Evolutionary conservation across 768 basidiomycete genomes (phyloP).

Genomic region (Termitomyces sp.): DNA sequence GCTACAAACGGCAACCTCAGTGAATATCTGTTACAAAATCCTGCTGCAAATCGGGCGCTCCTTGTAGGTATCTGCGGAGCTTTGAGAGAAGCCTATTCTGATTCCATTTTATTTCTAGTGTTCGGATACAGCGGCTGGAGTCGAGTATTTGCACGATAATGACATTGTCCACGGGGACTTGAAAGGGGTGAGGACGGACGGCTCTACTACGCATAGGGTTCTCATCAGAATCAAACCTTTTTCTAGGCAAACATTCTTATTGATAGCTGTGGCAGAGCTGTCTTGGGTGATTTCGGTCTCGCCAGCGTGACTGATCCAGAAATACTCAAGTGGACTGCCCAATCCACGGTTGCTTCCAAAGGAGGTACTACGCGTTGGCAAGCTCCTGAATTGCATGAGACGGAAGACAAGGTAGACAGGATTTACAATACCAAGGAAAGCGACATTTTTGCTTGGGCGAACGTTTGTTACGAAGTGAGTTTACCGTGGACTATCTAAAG

Average conservation of each 20-base stretch:
- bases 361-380: too few relatives aligned
- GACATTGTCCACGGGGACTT: constrained; percentile 3
- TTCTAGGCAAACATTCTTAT: constrained; percentile 22
- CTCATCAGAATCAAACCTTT: not conserved
- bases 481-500: not conserved
- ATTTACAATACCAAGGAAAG: constrained; percentile 10
- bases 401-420: not conserved
- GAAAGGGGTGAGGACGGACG: constrained; percentile 11
- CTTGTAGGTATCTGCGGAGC: constrained; percentile 26
- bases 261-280: constrained; percentile 14
- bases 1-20: constrained; percentile 23
- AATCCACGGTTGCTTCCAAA: not conserved
- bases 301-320: constrained; percentile 12
- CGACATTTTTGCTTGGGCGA: constrained; percentile 14
- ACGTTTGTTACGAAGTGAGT: constrained; percentile 10
- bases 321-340: constrained; percentile 12
- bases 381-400: too few relatives aligned
- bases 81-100: not conserved
- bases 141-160: constrained; percentile 26
- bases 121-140: constrained; percentile 24
- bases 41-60: constrained; percentile 22
- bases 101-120: not conserved
- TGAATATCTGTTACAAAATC: constrained; percentile 25
- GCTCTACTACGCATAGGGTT: too few relatives aligned
- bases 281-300: constrained; percentile 23